These are phyloP conservation scores for Fusarium sp. DNA, from an alignment of 2,329 filamentous ascomycete genomes.

Conservation along the genomic window DNA sequence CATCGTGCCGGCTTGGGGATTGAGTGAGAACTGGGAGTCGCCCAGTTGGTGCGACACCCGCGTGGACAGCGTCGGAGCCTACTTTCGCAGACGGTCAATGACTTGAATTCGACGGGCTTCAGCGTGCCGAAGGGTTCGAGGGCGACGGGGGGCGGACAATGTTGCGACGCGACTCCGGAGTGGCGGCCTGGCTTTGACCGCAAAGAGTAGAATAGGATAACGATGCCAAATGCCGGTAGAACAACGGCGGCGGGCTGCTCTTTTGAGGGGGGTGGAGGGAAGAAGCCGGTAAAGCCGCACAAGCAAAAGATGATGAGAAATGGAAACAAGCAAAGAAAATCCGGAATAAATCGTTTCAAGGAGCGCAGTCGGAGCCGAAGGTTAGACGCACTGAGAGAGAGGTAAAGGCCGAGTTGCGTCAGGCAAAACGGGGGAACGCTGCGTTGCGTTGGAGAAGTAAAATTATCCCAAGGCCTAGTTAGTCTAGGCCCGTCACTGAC, in stretches of 20 bases:
- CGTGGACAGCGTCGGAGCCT: slow-evolving; percentile 36
- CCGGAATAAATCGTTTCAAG: slow-evolving; percentile 11
- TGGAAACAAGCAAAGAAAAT: slow-evolving; percentile 19
- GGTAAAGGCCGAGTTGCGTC: slow-evolving; percentile 39
- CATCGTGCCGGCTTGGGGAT: slow-evolving; percentile 77
- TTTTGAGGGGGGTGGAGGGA: neutral
- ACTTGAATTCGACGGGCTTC: slow-evolving; percentile 29
- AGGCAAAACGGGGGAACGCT: slow-evolving; percentile 36
- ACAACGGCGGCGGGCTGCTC: slow-evolving; percentile 25
- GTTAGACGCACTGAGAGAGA: slow-evolving; percentile 34
- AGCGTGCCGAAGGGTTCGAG: slow-evolving; percentile 34
- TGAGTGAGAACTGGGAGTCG: slow-evolving; percentile 48
- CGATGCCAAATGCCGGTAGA: slow-evolving; percentile 23
- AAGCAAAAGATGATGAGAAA: slow-evolving; percentile 14
- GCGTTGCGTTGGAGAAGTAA: slow-evolving; percentile 42
- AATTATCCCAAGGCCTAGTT: slow-evolving; percentile 40
- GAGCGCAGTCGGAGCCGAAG: slow-evolving; percentile 29
- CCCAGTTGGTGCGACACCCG: slow-evolving; percentile 49
- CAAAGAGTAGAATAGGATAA: slow-evolving; percentile 29
- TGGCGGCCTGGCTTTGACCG: slow-evolving; percentile 27
- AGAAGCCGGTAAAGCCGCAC: slow-evolving; percentile 29
- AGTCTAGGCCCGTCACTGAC: neutral
- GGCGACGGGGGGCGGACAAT: slow-evolving; percentile 9
- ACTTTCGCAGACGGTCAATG: slow-evolving; percentile 22
- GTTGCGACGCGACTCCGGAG: slow-evolving; percentile 39